Percentiles rank a stretch among this genome's conserved stretches.
Evolutionary conservation across 1,139 yeast genomes (phyloP).

Genomic region (Saccharomyces pastorianus): DNA sequence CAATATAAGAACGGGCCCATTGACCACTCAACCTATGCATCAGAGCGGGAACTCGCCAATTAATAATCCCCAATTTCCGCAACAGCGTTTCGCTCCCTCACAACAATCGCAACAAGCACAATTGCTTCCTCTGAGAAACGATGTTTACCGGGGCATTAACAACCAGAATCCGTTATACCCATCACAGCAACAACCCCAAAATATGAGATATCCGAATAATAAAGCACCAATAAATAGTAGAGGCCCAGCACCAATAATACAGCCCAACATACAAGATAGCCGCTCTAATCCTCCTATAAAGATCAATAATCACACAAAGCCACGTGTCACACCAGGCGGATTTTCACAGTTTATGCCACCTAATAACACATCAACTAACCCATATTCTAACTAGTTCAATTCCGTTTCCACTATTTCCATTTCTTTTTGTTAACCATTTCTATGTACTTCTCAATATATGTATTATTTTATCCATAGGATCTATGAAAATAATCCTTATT

Average conservation of each 20-base stretch:
- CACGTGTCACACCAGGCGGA: conserved; percentile 13
- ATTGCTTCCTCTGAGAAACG: not conserved
- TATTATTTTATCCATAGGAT: not conserved
- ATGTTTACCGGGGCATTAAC: not conserved
- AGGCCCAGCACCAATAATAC: not conserved
- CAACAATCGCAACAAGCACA: not conserved
- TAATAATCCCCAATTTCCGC: not conserved
- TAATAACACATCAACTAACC: conserved; percentile 7
- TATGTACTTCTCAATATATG: not conserved
- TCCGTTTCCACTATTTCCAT: not conserved
- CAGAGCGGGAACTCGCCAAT: not conserved
- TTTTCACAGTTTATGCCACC: conserved; percentile 29
- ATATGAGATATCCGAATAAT: conserved; percentile 2
- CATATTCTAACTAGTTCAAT: conserved; percentile 2
- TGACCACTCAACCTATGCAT: not conserved
- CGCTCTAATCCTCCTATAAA: not conserved
- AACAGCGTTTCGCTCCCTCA: not conserved
- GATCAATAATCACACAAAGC: not conserved
- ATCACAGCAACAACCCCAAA: conserved; percentile 7
- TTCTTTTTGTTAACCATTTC: not conserved
- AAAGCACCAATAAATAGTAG: not conserved
- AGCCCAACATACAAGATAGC: not conserved
- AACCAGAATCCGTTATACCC: conserved; percentile 1
- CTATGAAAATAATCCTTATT: not conserved
- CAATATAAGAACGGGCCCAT: not conserved